phyloP scores from a whole-genome alignment of 495 filamentous ascomycete genomes.

The Glarea lozoyensis region DNA sequence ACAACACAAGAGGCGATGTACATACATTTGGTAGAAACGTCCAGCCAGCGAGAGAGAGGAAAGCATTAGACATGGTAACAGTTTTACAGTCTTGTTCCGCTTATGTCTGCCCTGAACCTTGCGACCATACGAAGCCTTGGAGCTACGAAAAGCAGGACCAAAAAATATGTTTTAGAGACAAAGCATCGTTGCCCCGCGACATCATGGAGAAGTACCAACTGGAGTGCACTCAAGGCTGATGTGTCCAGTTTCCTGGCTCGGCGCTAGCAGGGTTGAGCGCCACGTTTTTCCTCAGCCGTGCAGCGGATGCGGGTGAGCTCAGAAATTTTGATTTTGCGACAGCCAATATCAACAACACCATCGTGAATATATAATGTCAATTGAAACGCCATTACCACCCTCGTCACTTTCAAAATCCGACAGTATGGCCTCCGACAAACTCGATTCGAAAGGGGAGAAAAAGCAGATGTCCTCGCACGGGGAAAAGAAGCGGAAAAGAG shows the following conservation, averaged over 20 bases:
- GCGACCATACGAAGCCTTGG: too few species aligned
- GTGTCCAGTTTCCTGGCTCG: constrained; percentile 7
- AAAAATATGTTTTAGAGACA: too few species aligned
- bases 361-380: constrained; percentile 12
- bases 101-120: too few species aligned
- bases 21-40: constrained; percentile 68
- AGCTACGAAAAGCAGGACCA: too few species aligned
- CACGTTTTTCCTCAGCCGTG: not conserved
- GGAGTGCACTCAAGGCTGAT: constrained; percentile 6
- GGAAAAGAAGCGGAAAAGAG: constrained; percentile 45
- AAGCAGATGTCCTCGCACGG: constrained; percentile 22
- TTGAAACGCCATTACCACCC: constrained; percentile 6
- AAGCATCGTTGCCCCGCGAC: constrained; percentile 2
- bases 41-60: constrained; percentile 78
- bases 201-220: not conserved
- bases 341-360: not conserved
- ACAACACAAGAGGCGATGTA: constrained; percentile 2
- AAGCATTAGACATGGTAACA: constrained; percentile 18
- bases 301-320: too few species aligned
- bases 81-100: too few species aligned
- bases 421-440: constrained; percentile 22
- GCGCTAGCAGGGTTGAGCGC: constrained; percentile 7
- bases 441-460: constrained; percentile 17
- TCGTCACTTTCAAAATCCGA: constrained; percentile 2
- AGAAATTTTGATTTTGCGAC: too few species aligned